Evolutionary conservation across 2,329 filamentous ascomycete species (phyloP), one percentile per base, ranked within the genome.

Genomic region (Aspergillus ustus): DNA sequence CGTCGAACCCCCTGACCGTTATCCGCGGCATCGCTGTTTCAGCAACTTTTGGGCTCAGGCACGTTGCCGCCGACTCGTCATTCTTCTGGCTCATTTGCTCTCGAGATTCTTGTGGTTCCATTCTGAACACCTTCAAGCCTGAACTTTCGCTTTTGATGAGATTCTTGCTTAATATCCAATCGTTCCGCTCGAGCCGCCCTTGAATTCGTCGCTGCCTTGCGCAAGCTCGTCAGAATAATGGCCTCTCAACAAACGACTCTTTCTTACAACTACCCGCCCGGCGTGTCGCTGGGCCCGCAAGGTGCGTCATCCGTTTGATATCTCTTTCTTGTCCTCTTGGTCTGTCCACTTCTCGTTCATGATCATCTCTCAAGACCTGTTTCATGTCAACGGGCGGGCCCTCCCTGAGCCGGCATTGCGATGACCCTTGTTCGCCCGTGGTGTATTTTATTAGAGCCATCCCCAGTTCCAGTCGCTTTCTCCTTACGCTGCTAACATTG

Each of bases 241-340:
- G 70, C 72, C 67, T 60, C 66, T 53, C 67, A 67, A 54, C 63
- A 69, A 67, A 68, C 71, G 64, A 69, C 69, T 63, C 62, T 73
- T 19, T 64, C 66, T 28, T 67, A 64, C 63, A 66, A 70, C 63
- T 74, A 73, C 66, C 69, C 72, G 67, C 70, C 72, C 61, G 69
- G 72, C 67, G 67, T 73, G 54, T 70, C 72, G 64, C 66, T 73
- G 67, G 69, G 67, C 52, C 68, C 69, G 60, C 68, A 69, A 73
- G 72, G 73, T 75, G 67, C 71, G 73, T 75, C 69, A 72, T 63
- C 50, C 54, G 52, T 40, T 61, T 59, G 60, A 57, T 66, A 59
- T 40, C 53, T 51, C 50, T 59, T 61, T 52, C 51, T 48, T 51
- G 34, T 25, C 52, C 50, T 56, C 49, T 43, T 61, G 52, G 46